Evolutionary conservation across 2,329 filamentous ascomycete genomes (phyloP).

Genomic region (Fusarium sp.): DNA sequence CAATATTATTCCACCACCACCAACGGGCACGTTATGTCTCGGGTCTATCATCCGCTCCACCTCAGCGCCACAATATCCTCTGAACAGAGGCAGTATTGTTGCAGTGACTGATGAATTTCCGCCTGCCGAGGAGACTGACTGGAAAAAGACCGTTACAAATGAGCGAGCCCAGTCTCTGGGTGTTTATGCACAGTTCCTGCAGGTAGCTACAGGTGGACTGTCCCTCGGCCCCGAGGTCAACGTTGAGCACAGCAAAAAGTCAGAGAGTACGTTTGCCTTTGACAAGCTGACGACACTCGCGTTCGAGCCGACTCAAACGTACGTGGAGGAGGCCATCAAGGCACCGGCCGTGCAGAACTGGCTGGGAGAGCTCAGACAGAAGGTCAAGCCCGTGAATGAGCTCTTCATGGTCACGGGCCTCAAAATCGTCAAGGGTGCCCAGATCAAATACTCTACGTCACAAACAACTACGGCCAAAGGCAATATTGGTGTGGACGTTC

Average conservation of each 20-base stretch:
- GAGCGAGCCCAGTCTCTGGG: neutral
- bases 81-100: neutral
- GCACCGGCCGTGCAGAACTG: neutral
- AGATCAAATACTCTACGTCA: neutral
- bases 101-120: neutral
- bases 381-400: neutral
- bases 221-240: neutral
- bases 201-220: neutral
- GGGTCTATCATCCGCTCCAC: constrained; percentile 1
- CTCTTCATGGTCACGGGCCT: neutral
- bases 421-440: constrained; percentile 3
- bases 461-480: neutral
- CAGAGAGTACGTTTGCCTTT: neutral
- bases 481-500: neutral
- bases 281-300: neutral
- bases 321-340: neutral
- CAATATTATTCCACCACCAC: neutral
- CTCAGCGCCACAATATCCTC: neutral
- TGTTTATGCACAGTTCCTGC: constrained; percentile 1
- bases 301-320: neutral
- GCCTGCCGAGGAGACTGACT: neutral
- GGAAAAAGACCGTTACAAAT: neutral
- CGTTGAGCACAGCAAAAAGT: neutral
- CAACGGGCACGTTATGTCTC: neutral
- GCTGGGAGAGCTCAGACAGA: neutral